Percentiles rank a stretch among this genome's conserved stretches.
Conservation (phyloP, 108 stramenopile genomes). For the Fragilaria radians region DNA sequence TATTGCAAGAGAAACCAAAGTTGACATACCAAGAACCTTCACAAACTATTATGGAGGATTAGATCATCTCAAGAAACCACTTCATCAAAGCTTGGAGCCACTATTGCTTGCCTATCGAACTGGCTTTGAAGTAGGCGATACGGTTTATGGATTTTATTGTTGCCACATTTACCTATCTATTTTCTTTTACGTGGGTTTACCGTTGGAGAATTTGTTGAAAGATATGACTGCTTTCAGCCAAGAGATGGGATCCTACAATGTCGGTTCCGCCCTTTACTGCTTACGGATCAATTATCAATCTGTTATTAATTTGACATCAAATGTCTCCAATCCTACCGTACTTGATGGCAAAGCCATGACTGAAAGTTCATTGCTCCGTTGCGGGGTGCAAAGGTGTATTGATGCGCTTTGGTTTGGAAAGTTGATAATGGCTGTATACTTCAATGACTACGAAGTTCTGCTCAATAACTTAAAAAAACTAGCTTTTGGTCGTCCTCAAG, state of each 20-base stretch:
- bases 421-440: no score
- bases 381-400: no score
- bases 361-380: no score
- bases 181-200: slow-evolving; percentile 23
- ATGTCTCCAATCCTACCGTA: slow-evolving; percentile 15
- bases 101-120: slow-evolving; percentile 16
- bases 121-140: slow-evolving; percentile 14
- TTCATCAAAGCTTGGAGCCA: slow-evolving; percentile 23
- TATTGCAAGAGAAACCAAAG: not conserved
- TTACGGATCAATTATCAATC: slow-evolving; percentile 19
- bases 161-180: slow-evolving; percentile 12
- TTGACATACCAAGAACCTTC: not conserved
- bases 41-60: not conserved
- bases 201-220: slow-evolving; percentile 16
- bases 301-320: slow-evolving; percentile 14
- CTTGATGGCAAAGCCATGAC: slow-evolving; percentile 13
- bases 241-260: slow-evolving; percentile 13
- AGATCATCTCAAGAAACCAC: slow-evolving; percentile 9
- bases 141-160: slow-evolving; percentile 10
- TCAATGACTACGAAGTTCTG: no score
- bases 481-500: no score
- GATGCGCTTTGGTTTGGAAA: no score
- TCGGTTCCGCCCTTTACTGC: slow-evolving; percentile 6
- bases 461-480: no score
- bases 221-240: slow-evolving; percentile 16